Evolutionary conservation across 257 asterid species (phyloP).

Genomic region (Coffea eugenioides): DNA sequence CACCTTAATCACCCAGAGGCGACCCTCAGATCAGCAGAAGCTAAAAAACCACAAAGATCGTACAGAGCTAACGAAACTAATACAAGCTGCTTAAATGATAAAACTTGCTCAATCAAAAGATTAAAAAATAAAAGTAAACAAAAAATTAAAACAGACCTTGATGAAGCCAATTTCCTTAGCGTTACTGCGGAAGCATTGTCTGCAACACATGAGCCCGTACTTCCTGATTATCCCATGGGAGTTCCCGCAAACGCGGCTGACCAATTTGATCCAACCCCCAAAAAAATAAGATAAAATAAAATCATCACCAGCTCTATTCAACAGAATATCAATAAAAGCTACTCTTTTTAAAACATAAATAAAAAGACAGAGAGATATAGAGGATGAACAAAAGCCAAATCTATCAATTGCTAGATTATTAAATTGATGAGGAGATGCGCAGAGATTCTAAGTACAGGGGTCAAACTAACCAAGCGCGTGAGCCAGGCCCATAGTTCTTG

Average conservation of each 20-base stretch:
- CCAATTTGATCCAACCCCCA: neutral
- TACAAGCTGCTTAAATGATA: neutral
- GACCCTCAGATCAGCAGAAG: too few species aligned
- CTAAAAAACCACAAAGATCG: too few species aligned
- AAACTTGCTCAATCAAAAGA: neutral
- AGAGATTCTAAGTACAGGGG: too few species aligned
- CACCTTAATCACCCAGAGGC: too few species aligned
- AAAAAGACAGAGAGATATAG: too few species aligned
- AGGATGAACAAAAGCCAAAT: too few species aligned
- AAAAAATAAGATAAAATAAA: neutral
- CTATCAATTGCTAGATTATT: too few species aligned
- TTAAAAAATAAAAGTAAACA: too few species aligned
- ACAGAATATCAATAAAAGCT: too few species aligned
- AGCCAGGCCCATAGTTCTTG: slow-evolving; percentile 46
- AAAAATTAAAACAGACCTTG: slow-evolving; percentile 21
- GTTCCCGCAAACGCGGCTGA: slow-evolving; percentile 39
- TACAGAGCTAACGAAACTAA: neutral
- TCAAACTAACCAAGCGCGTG: slow-evolving; percentile 32
- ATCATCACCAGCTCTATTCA: neutral
- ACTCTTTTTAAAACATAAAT: too few species aligned
- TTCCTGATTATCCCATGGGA: slow-evolving; percentile 37
- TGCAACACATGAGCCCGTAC: slow-evolving; percentile 40
- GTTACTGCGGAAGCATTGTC: slow-evolving; percentile 40
- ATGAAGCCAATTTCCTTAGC: slow-evolving; percentile 41
- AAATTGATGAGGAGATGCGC: neutral